Percentiles rank a stretch among this genome's conserved stretches.
Evolutionary conservation across 495 filamentous ascomycete species (phyloP).

Genomic region (Astrocystis sublimbata): DNA sequence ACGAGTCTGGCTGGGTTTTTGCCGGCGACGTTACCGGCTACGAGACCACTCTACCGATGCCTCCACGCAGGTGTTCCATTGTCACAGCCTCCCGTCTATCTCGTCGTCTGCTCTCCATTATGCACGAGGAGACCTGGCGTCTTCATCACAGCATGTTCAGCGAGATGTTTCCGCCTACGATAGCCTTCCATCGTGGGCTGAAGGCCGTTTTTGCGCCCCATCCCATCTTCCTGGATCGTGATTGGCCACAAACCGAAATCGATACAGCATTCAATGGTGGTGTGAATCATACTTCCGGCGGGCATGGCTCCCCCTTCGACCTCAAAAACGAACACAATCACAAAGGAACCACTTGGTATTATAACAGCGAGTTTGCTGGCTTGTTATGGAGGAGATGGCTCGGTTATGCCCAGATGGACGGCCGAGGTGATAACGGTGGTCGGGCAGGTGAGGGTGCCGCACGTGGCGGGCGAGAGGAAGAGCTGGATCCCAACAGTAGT

Average conservation of each 20-base stretch:
- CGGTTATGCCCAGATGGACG: constrained; percentile 68
- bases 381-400: constrained; percentile 88
- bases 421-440: constrained; percentile 68
- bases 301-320: constrained; percentile 71
- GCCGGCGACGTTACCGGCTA: constrained; percentile 86
- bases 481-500: constrained; percentile 50
- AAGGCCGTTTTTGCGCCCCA: constrained; percentile 96
- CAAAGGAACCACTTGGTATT: constrained; percentile 89
- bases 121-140: constrained; percentile 84
- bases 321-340: constrained; percentile 87
- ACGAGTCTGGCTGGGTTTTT: constrained; percentile 85
- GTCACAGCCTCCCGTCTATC: constrained; percentile 80
- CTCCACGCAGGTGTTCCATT: constrained; percentile 82
- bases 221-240: constrained; percentile 83
- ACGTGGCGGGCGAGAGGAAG: constrained; percentile 72
- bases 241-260: constrained; percentile 69
- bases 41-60: constrained; percentile 58
- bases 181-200: constrained; percentile 86
- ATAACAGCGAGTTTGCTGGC: constrained; percentile 80
- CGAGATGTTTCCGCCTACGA: constrained; percentile 89
- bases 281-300: constrained; percentile 68
- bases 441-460: constrained; percentile 52
- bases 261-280: constrained; percentile 85
- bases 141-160: constrained; percentile 85
- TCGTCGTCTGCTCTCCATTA: constrained; percentile 73